These are phyloP conservation scores for Wallemia mellicola DNA, from an alignment of 1,284 basidiomycete genomes.

Conservation along the genomic window DNA sequence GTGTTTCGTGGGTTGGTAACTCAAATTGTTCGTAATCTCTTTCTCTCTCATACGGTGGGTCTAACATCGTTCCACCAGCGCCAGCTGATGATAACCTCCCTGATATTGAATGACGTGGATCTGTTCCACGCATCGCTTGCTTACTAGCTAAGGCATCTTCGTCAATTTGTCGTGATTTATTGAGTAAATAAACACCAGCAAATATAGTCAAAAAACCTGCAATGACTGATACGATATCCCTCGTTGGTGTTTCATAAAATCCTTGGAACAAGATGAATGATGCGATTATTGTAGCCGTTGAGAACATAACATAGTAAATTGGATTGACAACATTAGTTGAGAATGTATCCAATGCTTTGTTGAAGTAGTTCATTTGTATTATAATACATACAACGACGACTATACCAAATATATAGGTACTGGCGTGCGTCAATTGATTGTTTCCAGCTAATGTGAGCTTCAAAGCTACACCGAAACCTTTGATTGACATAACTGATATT, in stretches of 20 bases:
- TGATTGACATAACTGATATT: constrained; percentile 73
- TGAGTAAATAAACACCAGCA: constrained; percentile 69
- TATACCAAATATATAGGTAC: constrained; percentile 77
- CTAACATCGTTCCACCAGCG: not conserved
- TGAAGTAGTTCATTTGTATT: constrained; percentile 75
- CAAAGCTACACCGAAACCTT: constrained; percentile 84
- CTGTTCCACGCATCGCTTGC: not conserved
- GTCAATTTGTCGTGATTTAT: constrained; percentile 29
- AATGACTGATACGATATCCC: constrained; percentile 54
- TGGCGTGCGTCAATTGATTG: constrained; percentile 81
- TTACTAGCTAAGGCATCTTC: constrained; percentile 1
- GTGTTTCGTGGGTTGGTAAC: not conserved
- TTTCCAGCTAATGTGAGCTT: constrained; percentile 80
- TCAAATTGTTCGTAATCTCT: not conserved
- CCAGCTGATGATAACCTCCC: not conserved
- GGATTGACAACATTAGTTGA: constrained; percentile 97
- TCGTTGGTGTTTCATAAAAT: constrained; percentile 61
- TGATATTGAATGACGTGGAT: not conserved
- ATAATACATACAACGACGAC: constrained; percentile 62
- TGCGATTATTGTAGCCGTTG: constrained; percentile 76
- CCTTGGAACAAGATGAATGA: constrained; percentile 91
- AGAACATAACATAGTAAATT: constrained; percentile 95
- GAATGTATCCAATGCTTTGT: constrained; percentile 89
- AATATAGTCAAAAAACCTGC: constrained; percentile 70
- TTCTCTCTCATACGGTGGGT: not conserved